phyloP scores from a whole-genome alignment of 2,329 filamentous ascomycete species.

The Microsporum canis region DNA sequence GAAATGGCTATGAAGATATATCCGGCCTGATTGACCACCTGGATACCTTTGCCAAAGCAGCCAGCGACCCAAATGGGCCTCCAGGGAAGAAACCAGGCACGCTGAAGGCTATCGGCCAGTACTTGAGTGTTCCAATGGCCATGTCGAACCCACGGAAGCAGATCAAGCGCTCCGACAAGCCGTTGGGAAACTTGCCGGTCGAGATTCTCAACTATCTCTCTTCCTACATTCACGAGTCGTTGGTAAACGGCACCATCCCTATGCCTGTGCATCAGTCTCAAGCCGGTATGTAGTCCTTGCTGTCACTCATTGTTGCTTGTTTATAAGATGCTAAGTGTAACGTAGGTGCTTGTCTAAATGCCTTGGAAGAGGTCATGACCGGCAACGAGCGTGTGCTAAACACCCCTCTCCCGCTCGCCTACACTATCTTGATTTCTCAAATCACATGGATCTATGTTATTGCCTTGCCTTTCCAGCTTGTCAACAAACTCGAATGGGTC shows the following conservation, averaged over 20 bases:
- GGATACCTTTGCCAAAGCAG: conserved; percentile 59
- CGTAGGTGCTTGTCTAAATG: conserved; percentile 47
- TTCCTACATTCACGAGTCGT: conserved; percentile 52
- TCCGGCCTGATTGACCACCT: conserved; percentile 58
- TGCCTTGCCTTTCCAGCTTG: conserved; percentile 71
- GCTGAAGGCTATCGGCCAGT: conserved; percentile 58
- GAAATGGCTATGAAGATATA: conserved; percentile 64
- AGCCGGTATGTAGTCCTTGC: conserved; percentile 17
- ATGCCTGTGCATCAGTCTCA: conserved; percentile 14
- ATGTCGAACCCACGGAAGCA: conserved; percentile 66
- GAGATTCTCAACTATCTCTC: conserved; percentile 67
- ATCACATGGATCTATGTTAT: conserved; percentile 79
- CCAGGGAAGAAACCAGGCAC: conserved; percentile 34
- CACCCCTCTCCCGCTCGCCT: conserved; percentile 71
- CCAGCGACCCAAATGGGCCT: conserved; percentile 34
- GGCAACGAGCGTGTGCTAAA: conserved; percentile 68
- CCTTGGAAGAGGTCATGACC: conserved; percentile 60
- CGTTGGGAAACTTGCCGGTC: conserved; percentile 70
- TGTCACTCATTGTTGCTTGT: background rate
- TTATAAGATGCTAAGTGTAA: conserved; percentile 6
- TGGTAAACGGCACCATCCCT: conserved; percentile 30
- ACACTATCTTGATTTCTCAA: conserved; percentile 73
- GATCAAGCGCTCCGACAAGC: conserved; percentile 60
- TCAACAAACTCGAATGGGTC: conserved; percentile 53
- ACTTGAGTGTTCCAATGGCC: conserved; percentile 65